phyloP scores from a whole-genome alignment of 176 grass and related monocot species.

The Lolium rigidum region DNA sequence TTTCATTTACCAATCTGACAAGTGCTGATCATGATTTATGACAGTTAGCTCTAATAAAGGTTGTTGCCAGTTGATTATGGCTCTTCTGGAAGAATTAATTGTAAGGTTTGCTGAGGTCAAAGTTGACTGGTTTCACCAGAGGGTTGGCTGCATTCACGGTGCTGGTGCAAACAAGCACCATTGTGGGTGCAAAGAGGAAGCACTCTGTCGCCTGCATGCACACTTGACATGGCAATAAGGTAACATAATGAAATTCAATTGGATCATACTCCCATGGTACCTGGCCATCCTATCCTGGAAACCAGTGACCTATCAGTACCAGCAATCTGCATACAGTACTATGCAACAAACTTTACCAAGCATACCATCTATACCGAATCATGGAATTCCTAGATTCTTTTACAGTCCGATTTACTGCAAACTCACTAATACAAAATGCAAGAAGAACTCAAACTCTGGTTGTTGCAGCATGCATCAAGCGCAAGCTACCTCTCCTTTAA shows the following conservation, averaged over 20 bases:
- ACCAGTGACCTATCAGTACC: background rate
- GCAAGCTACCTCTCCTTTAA: background rate
- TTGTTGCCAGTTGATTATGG: background rate
- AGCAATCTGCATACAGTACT: slow-evolving; percentile 4
- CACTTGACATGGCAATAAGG: background rate
- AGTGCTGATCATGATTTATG: slow-evolving; percentile 40
- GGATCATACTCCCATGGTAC: background rate
- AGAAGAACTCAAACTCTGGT: background rate
- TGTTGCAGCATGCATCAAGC: background rate
- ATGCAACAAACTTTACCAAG: background rate
- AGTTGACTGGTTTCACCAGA: background rate
- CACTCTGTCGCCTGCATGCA: background rate
- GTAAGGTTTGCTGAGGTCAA: background rate
- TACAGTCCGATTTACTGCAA: background rate
- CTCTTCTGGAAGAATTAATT: slow-evolving; percentile 7
- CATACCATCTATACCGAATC: background rate
- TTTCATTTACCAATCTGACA: background rate
- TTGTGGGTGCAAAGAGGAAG: too few relatives aligned
- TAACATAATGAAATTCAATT: background rate
- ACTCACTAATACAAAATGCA: background rate
- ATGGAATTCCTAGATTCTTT: background rate
- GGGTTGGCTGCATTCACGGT: background rate
- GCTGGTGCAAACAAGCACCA: too few relatives aligned
- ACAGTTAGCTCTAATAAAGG: background rate
- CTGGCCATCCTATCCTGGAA: background rate